Percentiles rank a stretch among this genome's conserved stretches.
Evolutionary conservation across 2,329 filamentous ascomycete species (phyloP).

Genomic region (Pseudogymnoascus sp.): DNA sequence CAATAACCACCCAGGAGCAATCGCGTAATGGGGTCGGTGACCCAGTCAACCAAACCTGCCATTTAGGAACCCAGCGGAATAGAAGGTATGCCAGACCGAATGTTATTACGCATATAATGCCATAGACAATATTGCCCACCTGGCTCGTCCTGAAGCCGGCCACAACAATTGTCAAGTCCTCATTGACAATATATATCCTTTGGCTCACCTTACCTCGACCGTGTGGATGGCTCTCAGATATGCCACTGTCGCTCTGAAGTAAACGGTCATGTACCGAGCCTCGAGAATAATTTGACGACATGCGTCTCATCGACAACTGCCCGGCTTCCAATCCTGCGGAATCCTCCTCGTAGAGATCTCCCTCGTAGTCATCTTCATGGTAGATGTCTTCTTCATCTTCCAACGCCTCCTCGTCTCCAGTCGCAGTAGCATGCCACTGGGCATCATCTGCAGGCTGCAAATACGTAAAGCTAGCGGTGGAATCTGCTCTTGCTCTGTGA

Average conservation of each 20-base stretch:
- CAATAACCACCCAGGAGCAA: conserved; percentile 86
- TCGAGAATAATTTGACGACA: conserved; percentile 52
- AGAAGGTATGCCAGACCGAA: conserved; percentile 74
- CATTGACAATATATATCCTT: conserved; percentile 86
- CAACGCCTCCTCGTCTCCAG: conserved; percentile 24
- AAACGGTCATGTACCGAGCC: conserved; percentile 54
- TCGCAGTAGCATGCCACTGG: conserved; percentile 31
- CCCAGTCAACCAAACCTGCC: conserved; percentile 72
- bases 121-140: conserved; percentile 60
- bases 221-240: conserved; percentile 56
- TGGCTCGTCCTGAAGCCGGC: conserved; percentile 79
- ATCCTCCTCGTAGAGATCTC: conserved; percentile 25
- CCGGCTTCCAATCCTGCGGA: conserved; percentile 28
- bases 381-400: conserved; percentile 32
- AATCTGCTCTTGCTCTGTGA: conserved; percentile 71
- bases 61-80: conserved; percentile 81
- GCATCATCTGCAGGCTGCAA: conserved; percentile 63
- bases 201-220: conserved; percentile 63
- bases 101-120: conserved; percentile 61
- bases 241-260: conserved; percentile 59
- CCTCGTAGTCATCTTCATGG: conserved; percentile 30
- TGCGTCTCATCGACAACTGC: conserved; percentile 43
- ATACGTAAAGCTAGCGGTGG: conserved; percentile 80
- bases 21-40: conserved; percentile 57
- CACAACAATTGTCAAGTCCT: conserved; percentile 89